Base-by-base conservation (phyloP, 208 protist species). In the Leishmania aethiopica region DNA sequence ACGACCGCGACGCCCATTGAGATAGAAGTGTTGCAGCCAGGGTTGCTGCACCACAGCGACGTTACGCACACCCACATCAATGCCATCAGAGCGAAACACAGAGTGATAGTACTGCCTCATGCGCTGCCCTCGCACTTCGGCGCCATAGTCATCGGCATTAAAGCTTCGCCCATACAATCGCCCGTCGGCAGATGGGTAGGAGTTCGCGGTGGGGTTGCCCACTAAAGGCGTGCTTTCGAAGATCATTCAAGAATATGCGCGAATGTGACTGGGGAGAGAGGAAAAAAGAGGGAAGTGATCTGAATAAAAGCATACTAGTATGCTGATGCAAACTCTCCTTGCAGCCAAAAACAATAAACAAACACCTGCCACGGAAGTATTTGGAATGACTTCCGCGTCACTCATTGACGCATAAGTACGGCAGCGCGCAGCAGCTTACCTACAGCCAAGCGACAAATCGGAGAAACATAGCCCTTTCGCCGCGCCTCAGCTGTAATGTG, bases 21-120 rank as follows among this genome's bases (percentile, higher is more conserved):
- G 78, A n/a, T 86, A 84, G 55, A 75, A 87, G 35, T 81, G 80
- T n/a, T 77, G 67, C 17, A 90, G 60, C 72, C 81, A 66, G 28
- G 84, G 75, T 37, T 78, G 81, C 25, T 73, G 67, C 51, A 91
- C 78, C 22, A 91, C 77, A 17, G 86, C 90, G 22, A 84, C 91
- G 49, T 89, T 80, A 25, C 82, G 72, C 57, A 92, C 74, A 47
- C 67, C 84, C 35, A 94, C 78, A 10, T 82, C 88, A 13, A 89
- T 45, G 32, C 91, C 91, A 17, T 76, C 70, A 13, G 84, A 53
- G 17, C 71, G 8, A 79, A 92, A 94, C 37, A 88, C 79, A 49
- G 76, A 77, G 49, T 71, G 82, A 74, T 84, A 87, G 72, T 84
- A 84, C 71, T 77, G 79, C 11, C 79, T 49, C 84, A 82, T 81